Conservation (phyloP, 2,329 filamentous ascomycete genomes). For the Dactylellina parvicollis region DNA sequence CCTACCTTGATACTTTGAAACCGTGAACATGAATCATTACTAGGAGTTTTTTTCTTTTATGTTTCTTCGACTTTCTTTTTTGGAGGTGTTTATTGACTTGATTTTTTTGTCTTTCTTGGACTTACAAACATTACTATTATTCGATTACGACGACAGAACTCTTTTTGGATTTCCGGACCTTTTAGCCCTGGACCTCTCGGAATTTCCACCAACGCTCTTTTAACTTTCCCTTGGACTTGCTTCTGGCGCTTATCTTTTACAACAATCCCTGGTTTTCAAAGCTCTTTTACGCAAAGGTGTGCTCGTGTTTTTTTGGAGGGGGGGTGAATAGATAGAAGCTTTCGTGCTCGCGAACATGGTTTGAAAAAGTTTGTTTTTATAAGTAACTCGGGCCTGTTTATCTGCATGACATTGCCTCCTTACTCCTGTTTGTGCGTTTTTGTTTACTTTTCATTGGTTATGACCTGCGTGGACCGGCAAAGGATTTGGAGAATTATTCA, state of each 20-base stretch:
- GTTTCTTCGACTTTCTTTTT: neutral
- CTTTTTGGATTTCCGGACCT: conserved; percentile 16
- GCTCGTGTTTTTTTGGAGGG: no score
- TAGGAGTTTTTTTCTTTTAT: neutral
- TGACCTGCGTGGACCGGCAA: conserved; percentile 51
- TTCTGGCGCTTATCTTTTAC: neutral
- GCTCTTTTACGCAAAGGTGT: conserved; percentile 4
- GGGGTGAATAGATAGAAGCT: no score
- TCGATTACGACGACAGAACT: conserved; percentile 33
- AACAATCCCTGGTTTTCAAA: conserved; percentile 4
- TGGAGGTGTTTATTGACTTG: neutral
- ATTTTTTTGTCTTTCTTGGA: conserved; percentile 10
- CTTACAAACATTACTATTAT: neutral
- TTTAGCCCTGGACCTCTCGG: conserved; percentile 28
- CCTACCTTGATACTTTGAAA: conserved; percentile 15
- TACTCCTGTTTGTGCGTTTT: neutral
- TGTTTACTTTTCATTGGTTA: conserved; percentile 6
- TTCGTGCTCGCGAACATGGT: conserved; percentile 9
- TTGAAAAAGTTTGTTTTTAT: conserved; percentile 7
- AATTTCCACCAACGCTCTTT: conserved; percentile 1
- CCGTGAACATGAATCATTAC: conserved; percentile 6
- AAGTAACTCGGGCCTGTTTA: neutral
- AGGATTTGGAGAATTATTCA: conserved; percentile 16
- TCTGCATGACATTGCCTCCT: neutral
- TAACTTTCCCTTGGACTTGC: conserved; percentile 11